Evolutionary conservation across 257 asterid species (phyloP), one percentile per base, ranked within the genome.

Genomic region (Nyctanthes arbortristis): DNA sequence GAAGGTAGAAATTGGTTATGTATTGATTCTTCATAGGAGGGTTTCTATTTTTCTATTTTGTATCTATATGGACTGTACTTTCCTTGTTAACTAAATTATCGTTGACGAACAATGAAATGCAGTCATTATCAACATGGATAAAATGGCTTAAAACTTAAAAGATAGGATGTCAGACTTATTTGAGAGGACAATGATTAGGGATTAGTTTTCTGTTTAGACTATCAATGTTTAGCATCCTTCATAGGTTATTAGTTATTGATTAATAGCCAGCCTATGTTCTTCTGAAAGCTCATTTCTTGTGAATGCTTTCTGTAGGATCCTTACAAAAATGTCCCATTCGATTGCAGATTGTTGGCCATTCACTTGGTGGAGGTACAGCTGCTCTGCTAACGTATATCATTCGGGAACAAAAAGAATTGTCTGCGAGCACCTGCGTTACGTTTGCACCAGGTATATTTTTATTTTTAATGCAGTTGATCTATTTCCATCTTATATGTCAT

Each of bases 361-460:
- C 97, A 67, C 96, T 90, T 66, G 97, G 97, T 68, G 97, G 96
- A 33, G 97, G 96, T 73, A 90, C 96, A 31, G 96, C 97, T 47
- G 97, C 96, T 28, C 77, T 90, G 64, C 87, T 90, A 29, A 88
- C 97, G 7, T 90, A 90, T 72, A 90, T 90, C 66, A 91, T 90
- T 57, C 84, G 97, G 65, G 97, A 90, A 69, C 93, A 83, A 73
- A 78, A 83, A 75, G 97, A 84, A 71, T 81, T 88, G 47, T 78
- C 91, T 12, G 76, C 90, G 63, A 76, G 82, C 71, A 84, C 92
- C 22, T 88, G 90, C 35, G 84, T 88, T 61, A 79, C 90, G 60
- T 90, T 90, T 83, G 97, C 93, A 72, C 97, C 97, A 78, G 96
- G 97, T 73, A 70, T 70, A 90, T 75, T 43, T 11, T 56, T 49